These are phyloP conservation scores for Diaporthe vexans DNA, from an alignment of 2,329 filamentous ascomycete genomes.

Conservation along the genomic window DNA sequence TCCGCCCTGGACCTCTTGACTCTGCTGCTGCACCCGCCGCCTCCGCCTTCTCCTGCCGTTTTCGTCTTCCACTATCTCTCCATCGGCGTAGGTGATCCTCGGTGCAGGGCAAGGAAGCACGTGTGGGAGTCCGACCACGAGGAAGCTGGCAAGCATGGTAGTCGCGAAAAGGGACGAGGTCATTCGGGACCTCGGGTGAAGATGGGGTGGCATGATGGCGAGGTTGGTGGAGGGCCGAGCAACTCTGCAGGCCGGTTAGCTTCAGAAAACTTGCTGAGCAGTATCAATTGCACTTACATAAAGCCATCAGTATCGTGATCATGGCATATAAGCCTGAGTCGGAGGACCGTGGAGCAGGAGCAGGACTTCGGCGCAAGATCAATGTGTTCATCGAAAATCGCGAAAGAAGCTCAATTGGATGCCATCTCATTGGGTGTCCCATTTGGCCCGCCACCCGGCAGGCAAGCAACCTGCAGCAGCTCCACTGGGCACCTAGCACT, in stretches of 20 bases:
- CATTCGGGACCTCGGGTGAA: slow-evolving; percentile 93
- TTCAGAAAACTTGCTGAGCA: too few relatives aligned
- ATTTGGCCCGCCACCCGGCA: slow-evolving; percentile 20
- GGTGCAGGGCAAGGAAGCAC: slow-evolving; percentile 91
- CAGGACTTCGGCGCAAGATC: neutral
- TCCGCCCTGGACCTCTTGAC: slow-evolving; percentile 41
- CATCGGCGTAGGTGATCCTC: slow-evolving; percentile 81
- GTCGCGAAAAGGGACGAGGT: slow-evolving; percentile 95
- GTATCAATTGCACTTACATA: slow-evolving; percentile 12
- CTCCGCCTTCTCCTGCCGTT: slow-evolving; percentile 61
- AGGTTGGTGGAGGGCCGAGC: slow-evolving; percentile 5
- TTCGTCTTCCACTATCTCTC: slow-evolving; percentile 62
- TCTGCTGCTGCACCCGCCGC: slow-evolving; percentile 52
- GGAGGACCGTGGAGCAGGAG: neutral
- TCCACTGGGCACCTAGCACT: neutral
- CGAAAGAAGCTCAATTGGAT: slow-evolving; percentile 33
- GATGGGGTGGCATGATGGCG: slow-evolving; percentile 81
- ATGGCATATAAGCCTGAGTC: neutral
- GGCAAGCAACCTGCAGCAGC: neutral
- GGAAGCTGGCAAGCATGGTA: slow-evolving; percentile 90
- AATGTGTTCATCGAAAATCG: slow-evolving; percentile 18
- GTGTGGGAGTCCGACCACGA: slow-evolving; percentile 93
- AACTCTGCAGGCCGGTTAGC: slow-evolving; percentile 9
- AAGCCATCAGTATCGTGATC: slow-evolving; percentile 5
- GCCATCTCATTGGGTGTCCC: slow-evolving; percentile 34